phyloP scores from a whole-genome alignment of 202 grass and related monocot genomes.

The Panicum hallii region DNA sequence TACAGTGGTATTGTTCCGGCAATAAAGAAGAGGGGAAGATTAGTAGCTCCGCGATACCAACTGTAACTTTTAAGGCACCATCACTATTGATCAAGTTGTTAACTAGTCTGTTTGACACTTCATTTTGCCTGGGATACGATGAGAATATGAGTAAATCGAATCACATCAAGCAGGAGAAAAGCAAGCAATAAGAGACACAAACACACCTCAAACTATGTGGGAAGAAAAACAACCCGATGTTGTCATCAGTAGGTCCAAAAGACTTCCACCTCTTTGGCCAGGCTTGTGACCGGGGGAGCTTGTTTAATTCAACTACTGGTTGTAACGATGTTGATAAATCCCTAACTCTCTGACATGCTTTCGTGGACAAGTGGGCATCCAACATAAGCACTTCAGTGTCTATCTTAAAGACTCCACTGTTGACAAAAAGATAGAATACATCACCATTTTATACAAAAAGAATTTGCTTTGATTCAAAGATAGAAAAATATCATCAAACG shows the following conservation, averaged over 20 bases:
- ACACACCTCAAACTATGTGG: slow-evolving; percentile 53
- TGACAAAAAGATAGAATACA: slow-evolving; percentile 25
- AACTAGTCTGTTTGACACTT: slow-evolving; percentile 50
- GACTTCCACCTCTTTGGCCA: slow-evolving; percentile 72
- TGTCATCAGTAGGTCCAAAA: slow-evolving; percentile 63
- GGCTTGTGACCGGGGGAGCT: slow-evolving; percentile 50
- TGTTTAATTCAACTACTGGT: slow-evolving; percentile 51
- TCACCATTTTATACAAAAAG: slow-evolving; percentile 41
- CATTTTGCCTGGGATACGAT: slow-evolving; percentile 50
- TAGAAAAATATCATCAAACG: not conserved
- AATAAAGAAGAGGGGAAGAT: slow-evolving; percentile 73
- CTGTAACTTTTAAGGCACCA: slow-evolving; percentile 54
- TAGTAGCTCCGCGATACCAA: slow-evolving; percentile 65
- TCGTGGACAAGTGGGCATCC: slow-evolving; percentile 60
- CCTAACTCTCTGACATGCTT: slow-evolving; percentile 65
- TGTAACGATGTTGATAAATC: slow-evolving; percentile 51
- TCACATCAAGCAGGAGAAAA: slow-evolving; percentile 30
- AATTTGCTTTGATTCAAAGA: not conserved
- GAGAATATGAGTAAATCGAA: slow-evolving; percentile 13
- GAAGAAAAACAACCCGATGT: slow-evolving; percentile 82
- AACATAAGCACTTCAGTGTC: slow-evolving; percentile 42
- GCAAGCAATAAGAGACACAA: not conserved
- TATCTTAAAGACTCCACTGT: slow-evolving; percentile 70
- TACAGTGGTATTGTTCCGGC: slow-evolving; percentile 61
- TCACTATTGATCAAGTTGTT: slow-evolving; percentile 51